These are phyloP conservation scores for Diplotaxis tenuifolia DNA, from an alignment of 345 rosid genomes.

Conservation along the genomic window DNA sequence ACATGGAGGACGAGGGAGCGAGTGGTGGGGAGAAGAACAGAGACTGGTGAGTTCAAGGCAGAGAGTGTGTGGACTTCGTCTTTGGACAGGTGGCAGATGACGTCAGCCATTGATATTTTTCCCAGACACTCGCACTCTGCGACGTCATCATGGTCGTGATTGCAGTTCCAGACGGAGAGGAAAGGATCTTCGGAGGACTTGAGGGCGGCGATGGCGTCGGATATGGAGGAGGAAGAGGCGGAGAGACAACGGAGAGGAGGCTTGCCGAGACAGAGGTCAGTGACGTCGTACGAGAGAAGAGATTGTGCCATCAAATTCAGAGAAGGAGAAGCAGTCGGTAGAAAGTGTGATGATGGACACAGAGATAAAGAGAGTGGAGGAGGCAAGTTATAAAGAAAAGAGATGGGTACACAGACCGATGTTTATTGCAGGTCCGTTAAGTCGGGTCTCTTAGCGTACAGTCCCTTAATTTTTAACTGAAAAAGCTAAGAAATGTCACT, in stretches of 20 bases:
- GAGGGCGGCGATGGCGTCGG: conserved; percentile 59
- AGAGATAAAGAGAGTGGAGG: not conserved
- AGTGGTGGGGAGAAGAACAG: conserved; percentile 53
- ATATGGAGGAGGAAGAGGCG: conserved; percentile 52
- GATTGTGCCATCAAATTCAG: conserved; percentile 64
- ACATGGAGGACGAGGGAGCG: conserved; percentile 54
- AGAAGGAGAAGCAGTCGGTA: conserved; percentile 30
- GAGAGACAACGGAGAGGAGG: conserved; percentile 75
- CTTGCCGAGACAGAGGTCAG: conserved; percentile 94
- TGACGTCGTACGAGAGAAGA: conserved; percentile 54
- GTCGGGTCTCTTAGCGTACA: no score
- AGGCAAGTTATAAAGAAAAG: not conserved
- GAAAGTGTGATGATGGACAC: conserved; percentile 3
- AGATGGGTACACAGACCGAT: no score
- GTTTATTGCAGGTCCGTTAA: no score
- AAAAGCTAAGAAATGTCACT: no score
- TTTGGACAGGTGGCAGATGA: conserved; percentile 51
- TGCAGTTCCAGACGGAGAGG: conserved; percentile 76
- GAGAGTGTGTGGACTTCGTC: conserved; percentile 51
- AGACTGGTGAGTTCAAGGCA: conserved; percentile 57
- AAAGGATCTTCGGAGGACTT: conserved; percentile 53
- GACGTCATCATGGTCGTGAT: conserved; percentile 30
- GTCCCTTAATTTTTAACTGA: no score
- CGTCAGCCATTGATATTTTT: conserved; percentile 64
- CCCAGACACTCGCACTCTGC: conserved; percentile 57